Percentiles rank a stretch among this genome's conserved stretches.
phyloP scores from a whole-genome alignment of 305 asterid genomes.

The Petunia hybrid region DNA sequence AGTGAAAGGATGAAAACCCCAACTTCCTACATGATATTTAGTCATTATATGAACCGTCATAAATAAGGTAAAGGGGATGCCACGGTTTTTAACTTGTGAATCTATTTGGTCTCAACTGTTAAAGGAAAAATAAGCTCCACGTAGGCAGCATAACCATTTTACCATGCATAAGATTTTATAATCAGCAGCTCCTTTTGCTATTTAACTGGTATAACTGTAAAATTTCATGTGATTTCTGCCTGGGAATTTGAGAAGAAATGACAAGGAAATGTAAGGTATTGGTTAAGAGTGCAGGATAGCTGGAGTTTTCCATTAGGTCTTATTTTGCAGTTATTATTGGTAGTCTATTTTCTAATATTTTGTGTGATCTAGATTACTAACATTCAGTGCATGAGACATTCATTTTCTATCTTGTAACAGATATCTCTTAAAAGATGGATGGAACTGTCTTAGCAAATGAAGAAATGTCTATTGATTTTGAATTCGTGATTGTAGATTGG shows the following conservation, averaged over 20 bases:
- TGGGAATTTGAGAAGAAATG: slow-evolving; percentile 18
- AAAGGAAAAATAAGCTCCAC: neutral
- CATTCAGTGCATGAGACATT: slow-evolving; percentile 7
- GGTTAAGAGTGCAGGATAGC: neutral
- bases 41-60: neutral
- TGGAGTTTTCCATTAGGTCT: neutral
- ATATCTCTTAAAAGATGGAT: slow-evolving; percentile 17
- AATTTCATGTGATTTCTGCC: slow-evolving; percentile 1
- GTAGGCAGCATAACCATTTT: slow-evolving; percentile 12
- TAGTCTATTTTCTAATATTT: neutral
- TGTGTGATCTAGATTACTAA: neutral
- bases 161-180: neutral
- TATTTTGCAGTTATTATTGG: neutral
- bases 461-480: slow-evolving; percentile 23
- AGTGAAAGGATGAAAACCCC: neutral
- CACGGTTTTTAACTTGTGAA: neutral
- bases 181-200: neutral
- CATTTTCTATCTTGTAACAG: neutral
- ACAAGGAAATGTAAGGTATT: slow-evolving; percentile 2
- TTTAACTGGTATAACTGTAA: neutral
- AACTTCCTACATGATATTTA: slow-evolving; percentile 6
- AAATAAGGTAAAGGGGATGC: neutral
- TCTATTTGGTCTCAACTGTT: neutral
- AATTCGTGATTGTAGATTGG: slow-evolving; percentile 74
- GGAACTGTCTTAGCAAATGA: slow-evolving; percentile 18